Base-by-base conservation (phyloP, 306 rosid species). In the Dryas drummondii region DNA sequence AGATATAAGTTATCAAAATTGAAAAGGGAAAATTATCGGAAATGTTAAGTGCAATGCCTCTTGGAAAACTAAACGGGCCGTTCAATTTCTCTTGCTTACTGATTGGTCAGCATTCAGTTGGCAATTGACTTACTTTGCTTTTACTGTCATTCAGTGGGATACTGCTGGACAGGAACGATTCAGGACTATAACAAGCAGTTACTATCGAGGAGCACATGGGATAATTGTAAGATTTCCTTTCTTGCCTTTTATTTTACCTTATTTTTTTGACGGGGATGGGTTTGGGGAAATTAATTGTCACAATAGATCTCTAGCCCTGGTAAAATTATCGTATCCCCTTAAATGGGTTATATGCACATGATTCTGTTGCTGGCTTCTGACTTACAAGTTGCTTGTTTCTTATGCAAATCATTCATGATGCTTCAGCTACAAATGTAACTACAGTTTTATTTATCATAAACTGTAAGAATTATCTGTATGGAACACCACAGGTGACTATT, bases 111-210 rank as follows among this genome's bases (percentile, higher is more conserved):
- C 57, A 46, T 47, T 49, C 12, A 42, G 15, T 46, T 78, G 54
- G 74, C 14, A 15, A 13, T 76, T 78, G 3, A 64, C 73, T 5
- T 47, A 9, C 50, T 68, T 51, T 68, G 42, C 7, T 16, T 82
- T 67, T 80, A 67, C 75, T 80, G 57, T 75, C 52, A 72, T 44
- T 68, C 60, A 94, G 97, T 94, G 98, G 98, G 98, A 94, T 64
- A 94, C 98, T 10, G 98, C 98, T 53, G 98, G 98, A 66, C 98
- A 94, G 87, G 98, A 94, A 87, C 91, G 98, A 55, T 94, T 94
- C 89, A 86, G 98, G 81, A 94, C 98, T 26, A 94, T 94, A 81
- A 94, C 98, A 71, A 94, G 98, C 88, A 94, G 98, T 82, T 94
- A 94, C 75, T 94, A 94, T 75, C 83, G 98, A 79, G 98, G 98